These are phyloP conservation scores for Buxus sempervirens DNA, from an alignment of 164 flowering plant species.

Conservation along the genomic window DNA sequence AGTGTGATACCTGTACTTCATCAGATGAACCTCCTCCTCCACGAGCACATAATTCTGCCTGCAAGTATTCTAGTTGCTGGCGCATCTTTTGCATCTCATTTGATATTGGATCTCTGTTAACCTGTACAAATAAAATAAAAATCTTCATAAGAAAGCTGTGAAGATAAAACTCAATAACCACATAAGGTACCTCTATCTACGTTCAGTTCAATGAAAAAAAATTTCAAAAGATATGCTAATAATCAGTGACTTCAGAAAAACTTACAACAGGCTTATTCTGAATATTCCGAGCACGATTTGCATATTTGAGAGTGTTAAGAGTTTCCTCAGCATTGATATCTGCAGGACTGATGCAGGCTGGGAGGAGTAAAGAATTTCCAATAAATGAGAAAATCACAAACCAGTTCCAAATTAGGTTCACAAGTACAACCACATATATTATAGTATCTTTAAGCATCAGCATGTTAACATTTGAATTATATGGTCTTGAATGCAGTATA, in stretches of 20 bases:
- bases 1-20: conserved; percentile 68
- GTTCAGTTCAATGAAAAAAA: not conserved
- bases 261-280: conserved; percentile 97
- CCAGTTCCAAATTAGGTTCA: not conserved
- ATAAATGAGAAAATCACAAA: conserved; percentile 2
- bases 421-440: not conserved
- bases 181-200: not conserved
- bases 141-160: not conserved
- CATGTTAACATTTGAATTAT: too few relatives aligned
- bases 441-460: not conserved
- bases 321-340: conserved; percentile 99
- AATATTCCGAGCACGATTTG: conserved; percentile 98
- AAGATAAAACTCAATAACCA: not conserved
- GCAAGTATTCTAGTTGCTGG: conserved; percentile 85
- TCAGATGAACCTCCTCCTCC: conserved; percentile 73
- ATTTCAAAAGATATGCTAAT: not conserved
- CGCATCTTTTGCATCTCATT: conserved; percentile 93
- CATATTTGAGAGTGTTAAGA: conserved; percentile 95
- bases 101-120: conserved; percentile 91
- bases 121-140: conserved; percentile 37
- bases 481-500: too few relatives aligned
- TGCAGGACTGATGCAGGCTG: conserved; percentile 99
- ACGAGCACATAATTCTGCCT: conserved; percentile 90
- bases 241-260: conserved; percentile 16
- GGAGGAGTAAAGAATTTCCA: conserved; percentile 15